Conservation (phyloP, 23 red algal species). For the Chondrus crispus region DNA sequence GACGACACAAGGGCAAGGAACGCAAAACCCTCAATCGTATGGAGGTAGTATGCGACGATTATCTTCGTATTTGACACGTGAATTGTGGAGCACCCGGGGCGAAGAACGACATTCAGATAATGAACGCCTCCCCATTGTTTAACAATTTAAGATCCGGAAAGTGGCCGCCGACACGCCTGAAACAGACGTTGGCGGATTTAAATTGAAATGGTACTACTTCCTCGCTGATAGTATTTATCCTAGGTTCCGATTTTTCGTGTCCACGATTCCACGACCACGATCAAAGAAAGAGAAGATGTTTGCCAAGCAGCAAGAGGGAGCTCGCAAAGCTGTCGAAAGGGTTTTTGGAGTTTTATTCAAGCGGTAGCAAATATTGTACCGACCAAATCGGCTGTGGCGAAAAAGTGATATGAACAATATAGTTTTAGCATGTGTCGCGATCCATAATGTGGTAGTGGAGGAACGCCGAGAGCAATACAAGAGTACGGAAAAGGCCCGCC, state of each 20-base stretch:
- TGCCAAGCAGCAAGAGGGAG: not conserved
- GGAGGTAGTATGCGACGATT: conserved; percentile 1
- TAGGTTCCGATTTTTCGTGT: not conserved
- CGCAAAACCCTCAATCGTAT: not conserved
- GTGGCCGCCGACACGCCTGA: too few relatives aligned
- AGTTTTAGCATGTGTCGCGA: not conserved
- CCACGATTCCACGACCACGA: not conserved
- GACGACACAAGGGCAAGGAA: not conserved
- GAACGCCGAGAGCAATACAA: not conserved
- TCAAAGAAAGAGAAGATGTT: not conserved
- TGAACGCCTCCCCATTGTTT: not conserved
- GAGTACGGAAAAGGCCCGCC: not conserved
- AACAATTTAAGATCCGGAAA: not conserved
- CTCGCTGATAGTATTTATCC: conserved; percentile 35
- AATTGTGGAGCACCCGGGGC: not conserved
- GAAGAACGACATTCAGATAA: not conserved
- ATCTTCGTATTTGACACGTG: conserved; percentile 28
- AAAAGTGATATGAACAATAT: not conserved
- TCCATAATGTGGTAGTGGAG: not conserved
- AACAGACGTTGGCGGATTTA: not conserved
- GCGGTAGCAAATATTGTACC: not conserved
- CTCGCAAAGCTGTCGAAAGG: not conserved
- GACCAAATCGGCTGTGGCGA: not conserved
- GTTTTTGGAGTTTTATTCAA: not conserved
- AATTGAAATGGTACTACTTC: conserved; percentile 13